phyloP scores from a whole-genome alignment of 73 alveolate species.

The Breviolum minutum region DNA sequence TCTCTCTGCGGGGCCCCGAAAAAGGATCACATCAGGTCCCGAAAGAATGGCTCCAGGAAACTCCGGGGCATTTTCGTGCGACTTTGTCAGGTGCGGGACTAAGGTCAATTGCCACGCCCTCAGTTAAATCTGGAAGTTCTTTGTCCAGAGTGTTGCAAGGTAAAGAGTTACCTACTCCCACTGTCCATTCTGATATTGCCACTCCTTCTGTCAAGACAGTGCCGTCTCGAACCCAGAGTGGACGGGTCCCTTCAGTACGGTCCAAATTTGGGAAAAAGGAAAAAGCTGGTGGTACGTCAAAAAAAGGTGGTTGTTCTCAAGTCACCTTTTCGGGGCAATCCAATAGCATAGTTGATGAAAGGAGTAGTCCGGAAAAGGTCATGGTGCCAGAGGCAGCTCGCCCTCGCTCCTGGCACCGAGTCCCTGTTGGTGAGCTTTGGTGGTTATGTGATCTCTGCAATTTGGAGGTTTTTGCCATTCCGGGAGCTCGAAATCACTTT shows the following conservation, averaged over 20 bases:
- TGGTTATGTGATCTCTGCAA: neutral
- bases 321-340: neutral
- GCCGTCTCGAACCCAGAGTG: neutral
- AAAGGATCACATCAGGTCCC: neutral
- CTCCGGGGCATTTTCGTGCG: neutral
- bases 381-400: neutral
- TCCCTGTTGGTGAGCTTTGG: neutral
- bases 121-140: neutral
- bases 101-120: neutral
- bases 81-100: neutral
- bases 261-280: neutral
- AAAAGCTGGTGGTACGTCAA: neutral
- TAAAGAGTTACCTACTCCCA: neutral
- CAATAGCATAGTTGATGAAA: neutral
- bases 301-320: neutral
- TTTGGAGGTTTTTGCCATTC: neutral
- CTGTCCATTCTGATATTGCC: neutral
- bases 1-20: neutral
- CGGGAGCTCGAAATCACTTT: neutral
- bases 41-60: neutral
- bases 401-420: neutral
- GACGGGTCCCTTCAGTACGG: neutral
- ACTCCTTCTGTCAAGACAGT: neutral
- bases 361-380: neutral
- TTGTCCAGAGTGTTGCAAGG: neutral